phyloP scores from a whole-genome alignment of 495 filamentous ascomycete species.

The Clavariopsis aquatica region DNA sequence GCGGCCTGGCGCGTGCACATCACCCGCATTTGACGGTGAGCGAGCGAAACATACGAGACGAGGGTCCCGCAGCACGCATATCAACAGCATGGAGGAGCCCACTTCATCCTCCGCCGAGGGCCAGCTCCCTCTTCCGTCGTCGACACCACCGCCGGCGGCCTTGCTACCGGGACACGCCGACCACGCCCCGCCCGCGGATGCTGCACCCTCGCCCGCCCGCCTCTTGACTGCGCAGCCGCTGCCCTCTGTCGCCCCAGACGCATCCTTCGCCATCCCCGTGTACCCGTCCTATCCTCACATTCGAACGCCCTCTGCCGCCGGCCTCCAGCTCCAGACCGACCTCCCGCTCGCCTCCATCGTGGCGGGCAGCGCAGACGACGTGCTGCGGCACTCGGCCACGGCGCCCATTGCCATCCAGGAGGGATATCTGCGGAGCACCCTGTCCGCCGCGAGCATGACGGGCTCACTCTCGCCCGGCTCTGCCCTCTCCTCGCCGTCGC shows the following conservation, averaged over 20 bases:
- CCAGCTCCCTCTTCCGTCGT: slow-evolving; percentile 13
- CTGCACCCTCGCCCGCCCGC: slow-evolving; percentile 16
- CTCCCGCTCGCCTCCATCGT: slow-evolving; percentile 28
- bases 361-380: slow-evolving; percentile 17
- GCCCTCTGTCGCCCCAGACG: neutral
- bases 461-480: slow-evolving; percentile 63
- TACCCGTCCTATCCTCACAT: slow-evolving; percentile 24
- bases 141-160: slow-evolving; percentile 6
- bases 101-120: slow-evolving; percentile 16
- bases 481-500: slow-evolving; percentile 65
- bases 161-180: slow-evolving; percentile 4
- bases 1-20: neutral
- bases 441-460: slow-evolving; percentile 44
- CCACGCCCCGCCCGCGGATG: slow-evolving; percentile 13
- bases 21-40: neutral
- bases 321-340: slow-evolving; percentile 39
- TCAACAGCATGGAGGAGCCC: slow-evolving; percentile 29
- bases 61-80: neutral
- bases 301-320: slow-evolving; percentile 38
- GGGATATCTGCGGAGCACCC: slow-evolving; percentile 30
- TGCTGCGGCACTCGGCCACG: slow-evolving; percentile 32
- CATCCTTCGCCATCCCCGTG: slow-evolving; percentile 19
- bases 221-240: slow-evolving; percentile 32
- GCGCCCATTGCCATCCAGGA: slow-evolving; percentile 36
- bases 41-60: neutral